Evolutionary conservation across 164 flowering plant species (phyloP).

Genomic region (Hamamelis virginiana): DNA sequence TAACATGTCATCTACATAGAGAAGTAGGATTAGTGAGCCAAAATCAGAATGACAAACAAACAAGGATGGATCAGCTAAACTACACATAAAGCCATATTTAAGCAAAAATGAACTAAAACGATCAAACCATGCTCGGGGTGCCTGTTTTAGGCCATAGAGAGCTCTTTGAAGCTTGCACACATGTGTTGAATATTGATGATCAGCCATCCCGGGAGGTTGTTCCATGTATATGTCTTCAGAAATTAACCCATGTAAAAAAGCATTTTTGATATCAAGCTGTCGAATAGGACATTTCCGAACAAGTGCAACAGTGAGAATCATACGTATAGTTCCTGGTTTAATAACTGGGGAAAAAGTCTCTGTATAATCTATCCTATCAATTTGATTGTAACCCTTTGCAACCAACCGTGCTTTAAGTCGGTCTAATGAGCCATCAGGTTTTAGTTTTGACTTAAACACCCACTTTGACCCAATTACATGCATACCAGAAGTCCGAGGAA

Average conservation of each 20-base stretch:
- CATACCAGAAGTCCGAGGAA: neutral
- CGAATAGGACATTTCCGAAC: neutral
- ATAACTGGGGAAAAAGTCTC: too few species aligned
- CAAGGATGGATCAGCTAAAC: too few species aligned
- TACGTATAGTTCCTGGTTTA: neutral
- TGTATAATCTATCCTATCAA: neutral
- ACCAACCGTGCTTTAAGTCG: conserved; percentile 14
- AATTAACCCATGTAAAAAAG: conserved; percentile 6
- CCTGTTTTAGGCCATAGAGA: too few species aligned
- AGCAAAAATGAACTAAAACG: too few species aligned
- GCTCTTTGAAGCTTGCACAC: too few species aligned
- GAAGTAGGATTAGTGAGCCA: too few species aligned
- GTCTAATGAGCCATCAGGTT: conserved; percentile 10
- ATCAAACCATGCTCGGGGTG: too few species aligned
- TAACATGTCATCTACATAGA: too few species aligned
- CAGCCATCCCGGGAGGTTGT: conserved; percentile 8
- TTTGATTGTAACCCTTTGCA: conserved; percentile 11
- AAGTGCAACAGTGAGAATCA: conserved; percentile 2
- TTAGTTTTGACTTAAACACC: conserved; percentile 5
- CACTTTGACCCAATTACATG: conserved; percentile 3
- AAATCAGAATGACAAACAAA: too few species aligned
- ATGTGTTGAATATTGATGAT: neutral
- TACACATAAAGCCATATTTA: neutral
- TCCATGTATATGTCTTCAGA: conserved; percentile 5
- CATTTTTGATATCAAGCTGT: conserved; percentile 11